Evolutionary conservation across 1,284 basidiomycete genomes (phyloP), one percentile per base, ranked within the genome.

Genomic region (Ustilago curta): DNA sequence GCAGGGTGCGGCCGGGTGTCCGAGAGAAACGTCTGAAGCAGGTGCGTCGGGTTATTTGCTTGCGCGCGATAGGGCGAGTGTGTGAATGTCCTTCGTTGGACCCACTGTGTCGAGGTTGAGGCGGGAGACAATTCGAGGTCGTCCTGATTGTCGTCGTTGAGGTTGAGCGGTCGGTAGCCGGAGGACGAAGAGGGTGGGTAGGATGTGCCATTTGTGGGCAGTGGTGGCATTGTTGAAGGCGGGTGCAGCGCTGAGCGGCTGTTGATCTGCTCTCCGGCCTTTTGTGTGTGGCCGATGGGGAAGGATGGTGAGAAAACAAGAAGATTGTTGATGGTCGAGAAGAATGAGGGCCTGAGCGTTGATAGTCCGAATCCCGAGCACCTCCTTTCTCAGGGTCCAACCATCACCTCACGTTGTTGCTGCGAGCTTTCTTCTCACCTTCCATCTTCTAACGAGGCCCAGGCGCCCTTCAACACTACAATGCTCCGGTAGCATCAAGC

Each of bases 111-210:
- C 14, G 50, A 53, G 37, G 63, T 32, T 4, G 47, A 25, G 39
- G 23, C 8, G 32, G 5, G 5, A 12, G 21, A 37, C 1, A 49
- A 37, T 56, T 59, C 60, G 18, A 62, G n/a, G 27, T 70, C 66
- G 14, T 54, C 55, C 7, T 63, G 42, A 3, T 56, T 56, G 19
- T 55, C 55, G 5, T 56, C 55, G 3, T 52, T 18, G 42, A 21
- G 27, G 16, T 44, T 8, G 18, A 71, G 53, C 4, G 59, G 54
- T 39, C 49, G 50, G 39, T 71, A 71, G 40, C 51, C 59, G 9
- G 62, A 71, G 19, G 56, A 40, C 35, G 35, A 37, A 2, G 68
- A 65, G 8, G 69, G 62, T 35, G 69, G 69, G 27, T 71, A 71
- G 16, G 59, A 61, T 2, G 48, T 21, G 11, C 62, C 62, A 21